Evolutionary conservation across 2,329 filamentous ascomycete genomes (phyloP), one percentile per base, ranked within the genome.

Genomic region (Pseudogymnoascus pannorum): DNA sequence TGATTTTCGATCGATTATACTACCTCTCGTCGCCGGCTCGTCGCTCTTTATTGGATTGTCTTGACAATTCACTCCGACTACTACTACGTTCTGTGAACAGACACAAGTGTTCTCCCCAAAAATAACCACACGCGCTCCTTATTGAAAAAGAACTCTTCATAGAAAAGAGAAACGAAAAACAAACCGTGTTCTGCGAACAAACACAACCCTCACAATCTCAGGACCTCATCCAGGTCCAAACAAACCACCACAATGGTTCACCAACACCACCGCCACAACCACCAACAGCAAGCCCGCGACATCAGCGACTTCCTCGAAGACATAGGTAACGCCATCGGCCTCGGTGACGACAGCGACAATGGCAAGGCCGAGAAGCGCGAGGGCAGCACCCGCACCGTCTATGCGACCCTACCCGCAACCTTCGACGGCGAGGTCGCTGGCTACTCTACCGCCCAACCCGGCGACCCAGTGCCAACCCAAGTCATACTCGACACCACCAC

Each of bases 321-420:
- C 38, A 9, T 42, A 20, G 38, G 38, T 2, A 42, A 22, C 38
- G 38, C 38, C 38, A 18, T 42, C 38, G 38, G 38, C 11, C 38
- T 42, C 18, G 18, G 18, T 11, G 22, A n/a, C 42, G n/a, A 31
- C 29, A 31, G 8, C 9, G 5, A n/a, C 2, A 14, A 57, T n/a
- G n/a, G n/a, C n/a, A 33, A 16, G 5, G 20, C 48, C 22, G 14
- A n/a, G 11, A 70, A 72, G 38, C 68, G 68, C 31, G 67, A 71
- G 57, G 70, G 70, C 57, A 57, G 24, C 48, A 57, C 48, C 48
- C 24, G 48, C 0, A 71, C 80, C 40, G 75, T 84, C 42, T 81
- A 83, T 69, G 75, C 82, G 51, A 84, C 81, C 0, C 74, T 78
- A 29, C 67, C 75, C 20, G 75, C 78, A 60, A 83, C 81, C 38